Evolutionary conservation across 768 basidiomycete genomes (phyloP).

Genomic region (Suillus alpinus): DNA sequence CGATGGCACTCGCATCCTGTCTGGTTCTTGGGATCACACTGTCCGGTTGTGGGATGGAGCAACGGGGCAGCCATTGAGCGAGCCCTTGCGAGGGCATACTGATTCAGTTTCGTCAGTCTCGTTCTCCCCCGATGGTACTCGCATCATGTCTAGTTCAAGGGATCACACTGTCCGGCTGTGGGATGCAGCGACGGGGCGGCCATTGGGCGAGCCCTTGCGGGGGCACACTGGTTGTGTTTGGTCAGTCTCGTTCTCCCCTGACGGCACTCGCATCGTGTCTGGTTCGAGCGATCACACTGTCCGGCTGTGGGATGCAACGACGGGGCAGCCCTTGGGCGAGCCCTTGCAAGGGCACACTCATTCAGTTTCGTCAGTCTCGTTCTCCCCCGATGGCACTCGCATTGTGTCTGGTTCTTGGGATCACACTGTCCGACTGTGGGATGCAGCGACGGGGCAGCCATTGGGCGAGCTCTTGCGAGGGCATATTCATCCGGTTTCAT

Average conservation of each 20-base stretch:
- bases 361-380: not conserved
- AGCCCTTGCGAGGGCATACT: too few species aligned
- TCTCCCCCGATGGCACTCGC: not conserved
- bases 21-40: too few species aligned
- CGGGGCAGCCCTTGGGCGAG: conserved; percentile 11
- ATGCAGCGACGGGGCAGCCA: not conserved
- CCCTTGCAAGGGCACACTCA: not conserved
- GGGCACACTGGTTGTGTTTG: not conserved
- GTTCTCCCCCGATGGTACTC: too few species aligned
- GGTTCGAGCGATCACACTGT: not conserved
- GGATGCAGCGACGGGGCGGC: too few species aligned
- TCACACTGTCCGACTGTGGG: not conserved
- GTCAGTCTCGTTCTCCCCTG: not conserved
- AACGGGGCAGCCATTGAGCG: too few species aligned
- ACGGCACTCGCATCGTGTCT: conserved; percentile 1
- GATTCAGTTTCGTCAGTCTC: too few species aligned
- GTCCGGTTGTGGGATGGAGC: too few species aligned
- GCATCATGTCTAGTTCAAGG: too few species aligned
- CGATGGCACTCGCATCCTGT: conserved; percentile 14
- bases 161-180: too few species aligned
- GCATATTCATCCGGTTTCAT: not conserved
- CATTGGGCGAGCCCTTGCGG: not conserved
- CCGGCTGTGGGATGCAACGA: conserved; percentile 14
- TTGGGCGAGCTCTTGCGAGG: not conserved
- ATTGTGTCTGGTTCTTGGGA: not conserved